Conservation (phyloP, 192 early-diverging fungal species). For the Coemansia sp. region DNA sequence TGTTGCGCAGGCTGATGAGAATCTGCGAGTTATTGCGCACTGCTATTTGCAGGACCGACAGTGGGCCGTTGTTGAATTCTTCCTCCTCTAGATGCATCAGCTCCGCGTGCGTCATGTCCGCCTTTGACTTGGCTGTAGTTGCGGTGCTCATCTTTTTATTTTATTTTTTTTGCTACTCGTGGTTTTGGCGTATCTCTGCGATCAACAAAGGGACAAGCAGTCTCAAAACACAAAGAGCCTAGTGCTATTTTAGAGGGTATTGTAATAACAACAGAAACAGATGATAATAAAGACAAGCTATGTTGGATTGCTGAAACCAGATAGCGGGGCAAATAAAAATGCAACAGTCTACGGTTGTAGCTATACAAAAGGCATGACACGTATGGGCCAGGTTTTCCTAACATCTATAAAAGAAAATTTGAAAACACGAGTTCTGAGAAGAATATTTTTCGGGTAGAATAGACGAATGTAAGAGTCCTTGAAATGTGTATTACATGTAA, state of each 20-base stretch:
- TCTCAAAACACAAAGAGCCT: not conserved
- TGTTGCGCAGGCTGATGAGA: constrained; percentile 95
- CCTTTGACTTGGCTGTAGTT: constrained; percentile 52
- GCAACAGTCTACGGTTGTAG: not conserved
- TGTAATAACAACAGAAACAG: too few species aligned
- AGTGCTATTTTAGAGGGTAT: too few species aligned
- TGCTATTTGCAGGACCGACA: constrained; percentile 91
- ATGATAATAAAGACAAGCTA: too few species aligned
- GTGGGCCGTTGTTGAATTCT: constrained; percentile 95
- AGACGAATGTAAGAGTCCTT: not conserved
- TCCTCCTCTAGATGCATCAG: constrained; percentile 86
- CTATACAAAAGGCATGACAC: not conserved
- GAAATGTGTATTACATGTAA: not conserved
- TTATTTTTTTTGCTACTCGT: not conserved
- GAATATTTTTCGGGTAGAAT: too few species aligned
- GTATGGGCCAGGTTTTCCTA: not conserved
- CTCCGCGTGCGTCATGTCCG: constrained; percentile 69
- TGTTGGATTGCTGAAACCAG: too few species aligned
- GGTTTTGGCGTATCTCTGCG: not conserved
- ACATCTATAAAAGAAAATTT: not conserved
- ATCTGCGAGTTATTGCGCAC: constrained; percentile 97
- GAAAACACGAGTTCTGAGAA: too few species aligned
- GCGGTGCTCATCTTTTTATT: constrained; percentile 43
- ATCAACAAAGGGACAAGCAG: not conserved
- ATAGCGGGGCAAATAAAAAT: not conserved